Evolutionary conservation across 352 stramenopile genomes (phyloP).

Genomic region (Pythium phragmitis): DNA sequence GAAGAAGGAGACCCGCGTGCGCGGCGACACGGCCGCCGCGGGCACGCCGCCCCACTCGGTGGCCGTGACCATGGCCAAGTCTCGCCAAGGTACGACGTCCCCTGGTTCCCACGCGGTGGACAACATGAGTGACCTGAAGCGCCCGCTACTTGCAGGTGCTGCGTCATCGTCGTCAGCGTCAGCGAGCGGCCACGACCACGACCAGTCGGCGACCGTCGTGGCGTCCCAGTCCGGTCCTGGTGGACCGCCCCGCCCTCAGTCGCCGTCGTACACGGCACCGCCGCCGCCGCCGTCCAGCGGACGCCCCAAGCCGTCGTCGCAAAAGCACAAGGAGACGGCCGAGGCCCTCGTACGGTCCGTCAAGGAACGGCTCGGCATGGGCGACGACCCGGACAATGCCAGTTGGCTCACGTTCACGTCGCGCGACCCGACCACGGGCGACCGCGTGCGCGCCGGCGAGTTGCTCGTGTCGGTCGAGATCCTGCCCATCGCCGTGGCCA

Average conservation of each 20-base stretch:
- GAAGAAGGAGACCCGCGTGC: slow-evolving; percentile 55
- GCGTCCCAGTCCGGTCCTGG: background rate
- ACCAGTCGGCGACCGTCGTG: slow-evolving; percentile 18
- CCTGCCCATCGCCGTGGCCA: slow-evolving; percentile 52
- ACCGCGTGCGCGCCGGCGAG: slow-evolving; percentile 60
- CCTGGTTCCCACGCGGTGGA: slow-evolving; percentile 12
- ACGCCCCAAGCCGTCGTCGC: slow-evolving; percentile 22
- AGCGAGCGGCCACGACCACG: background rate
- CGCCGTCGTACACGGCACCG: slow-evolving; percentile 18
- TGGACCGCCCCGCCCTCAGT: background rate
- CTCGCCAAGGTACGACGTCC: slow-evolving; percentile 13
- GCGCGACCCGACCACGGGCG: slow-evolving; percentile 52
- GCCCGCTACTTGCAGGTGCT: slow-evolving; percentile 24
- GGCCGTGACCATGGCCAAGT: background rate
- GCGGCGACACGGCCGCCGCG: slow-evolving; percentile 21
- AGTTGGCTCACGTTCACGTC: slow-evolving; percentile 78
- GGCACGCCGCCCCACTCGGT: slow-evolving; percentile 3
- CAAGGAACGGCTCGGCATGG: slow-evolving; percentile 75
- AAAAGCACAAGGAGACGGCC: slow-evolving; percentile 58
- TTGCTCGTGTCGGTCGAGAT: slow-evolving; percentile 77
- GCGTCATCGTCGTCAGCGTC: background rate
- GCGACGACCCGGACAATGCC: slow-evolving; percentile 72
- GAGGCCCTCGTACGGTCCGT: slow-evolving; percentile 70
- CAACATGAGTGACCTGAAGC: slow-evolving; percentile 26
- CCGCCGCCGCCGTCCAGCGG: background rate